Evolutionary conservation across 495 filamentous ascomycete genomes (phyloP).

Genomic region (Pseudevernia furfuracea): DNA sequence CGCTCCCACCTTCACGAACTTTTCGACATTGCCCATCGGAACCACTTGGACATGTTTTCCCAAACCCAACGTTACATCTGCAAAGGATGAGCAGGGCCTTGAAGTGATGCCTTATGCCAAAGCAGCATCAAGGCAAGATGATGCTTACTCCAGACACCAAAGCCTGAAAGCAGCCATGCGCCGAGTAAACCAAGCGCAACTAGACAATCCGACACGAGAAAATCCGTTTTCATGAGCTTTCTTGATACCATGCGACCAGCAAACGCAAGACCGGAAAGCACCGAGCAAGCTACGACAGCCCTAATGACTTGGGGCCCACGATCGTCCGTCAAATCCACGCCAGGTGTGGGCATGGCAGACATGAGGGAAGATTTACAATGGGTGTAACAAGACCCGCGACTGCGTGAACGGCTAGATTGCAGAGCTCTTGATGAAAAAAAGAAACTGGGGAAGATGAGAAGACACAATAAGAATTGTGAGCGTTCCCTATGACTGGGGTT

Average conservation of each 20-base stretch:
- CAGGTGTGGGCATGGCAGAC: not conserved
- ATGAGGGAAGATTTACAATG: not conserved
- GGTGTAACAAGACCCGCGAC: not conserved
- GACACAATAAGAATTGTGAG: no score
- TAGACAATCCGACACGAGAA: not conserved
- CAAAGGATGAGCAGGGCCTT: not conserved
- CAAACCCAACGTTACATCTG: not conserved
- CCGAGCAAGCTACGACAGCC: not conserved
- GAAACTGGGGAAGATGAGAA: no score
- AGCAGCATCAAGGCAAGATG: not conserved
- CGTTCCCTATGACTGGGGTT: no score
- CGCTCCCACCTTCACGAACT: not conserved
- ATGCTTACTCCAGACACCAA: not conserved
- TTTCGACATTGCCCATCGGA: not conserved
- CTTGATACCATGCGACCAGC: constrained; percentile 1
- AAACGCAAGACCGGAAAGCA: not conserved
- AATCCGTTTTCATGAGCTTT: not conserved
- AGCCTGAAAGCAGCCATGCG: not conserved
- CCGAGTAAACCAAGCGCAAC: not conserved
- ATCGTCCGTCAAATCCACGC: not conserved
- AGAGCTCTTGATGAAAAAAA: not conserved
- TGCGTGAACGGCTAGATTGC: not conserved
- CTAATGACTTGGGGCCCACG: not conserved
- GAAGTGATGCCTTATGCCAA: not conserved
- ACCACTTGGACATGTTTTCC: constrained; percentile 8